These are phyloP conservation scores for Musa schizocarpa DNA, from an alignment of 176 grass and related monocot species.

Conservation along the genomic window DNA sequence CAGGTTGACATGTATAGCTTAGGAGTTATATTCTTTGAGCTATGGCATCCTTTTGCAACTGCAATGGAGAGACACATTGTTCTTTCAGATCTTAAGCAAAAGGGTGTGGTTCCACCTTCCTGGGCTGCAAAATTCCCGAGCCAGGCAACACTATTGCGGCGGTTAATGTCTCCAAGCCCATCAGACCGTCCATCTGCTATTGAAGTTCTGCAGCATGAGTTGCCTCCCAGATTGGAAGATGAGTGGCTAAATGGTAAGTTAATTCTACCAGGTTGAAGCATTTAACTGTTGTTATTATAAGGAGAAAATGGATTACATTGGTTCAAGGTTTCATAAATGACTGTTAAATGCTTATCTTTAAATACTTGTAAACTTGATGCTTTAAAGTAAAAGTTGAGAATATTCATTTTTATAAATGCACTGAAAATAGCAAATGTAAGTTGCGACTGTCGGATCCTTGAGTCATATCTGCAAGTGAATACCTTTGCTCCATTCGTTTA, in stretches of 20 bases:
- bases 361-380: background rate
- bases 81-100: slow-evolving; percentile 92
- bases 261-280: background rate
- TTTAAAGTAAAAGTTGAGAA: background rate
- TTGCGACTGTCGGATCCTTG: background rate
- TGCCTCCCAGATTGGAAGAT: slow-evolving; percentile 89
- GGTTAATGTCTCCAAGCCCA: slow-evolving; percentile 58
- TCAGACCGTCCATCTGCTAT: slow-evolving; percentile 89
- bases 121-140: slow-evolving; percentile 58
- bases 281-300: slow-evolving; percentile 9
- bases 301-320: background rate
- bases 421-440: too few species aligned
- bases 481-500: too few species aligned
- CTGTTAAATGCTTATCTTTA: background rate
- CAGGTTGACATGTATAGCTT: slow-evolving; percentile 98
- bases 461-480: background rate
- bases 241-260: slow-evolving; percentile 91
- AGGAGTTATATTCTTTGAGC: slow-evolving; percentile 97
- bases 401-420: too few species aligned
- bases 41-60: slow-evolving; percentile 93
- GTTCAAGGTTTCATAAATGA: background rate
- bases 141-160: slow-evolving; percentile 49
- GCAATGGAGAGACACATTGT: slow-evolving; percentile 88
- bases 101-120: slow-evolving; percentile 47
- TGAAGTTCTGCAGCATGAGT: slow-evolving; percentile 76